Evolutionary conservation across 1,284 basidiomycete genomes (phyloP).

Genomic region (Singerocomus inundabilis): DNA sequence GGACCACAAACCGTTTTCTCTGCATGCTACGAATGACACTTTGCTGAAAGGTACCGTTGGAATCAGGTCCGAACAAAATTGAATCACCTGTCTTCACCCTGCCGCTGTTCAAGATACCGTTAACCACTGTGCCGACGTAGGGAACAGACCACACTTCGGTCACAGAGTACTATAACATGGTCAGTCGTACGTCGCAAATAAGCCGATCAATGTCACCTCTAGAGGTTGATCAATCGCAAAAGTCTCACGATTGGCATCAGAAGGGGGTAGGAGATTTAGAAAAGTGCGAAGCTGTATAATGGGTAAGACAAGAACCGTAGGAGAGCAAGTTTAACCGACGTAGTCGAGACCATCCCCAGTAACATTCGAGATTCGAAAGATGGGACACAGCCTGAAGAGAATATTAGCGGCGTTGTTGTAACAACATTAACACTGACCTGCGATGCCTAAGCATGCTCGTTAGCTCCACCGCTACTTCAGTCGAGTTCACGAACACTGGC

Average conservation of each 20-base stretch:
- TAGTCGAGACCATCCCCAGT: conserved; percentile 88
- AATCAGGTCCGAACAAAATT: conserved; percentile 89
- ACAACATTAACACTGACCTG: conserved; percentile 22
- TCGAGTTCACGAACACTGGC: conserved; percentile 74
- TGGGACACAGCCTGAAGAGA: conserved; percentile 74
- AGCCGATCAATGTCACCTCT: conserved; percentile 52
- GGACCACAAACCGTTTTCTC: conserved; percentile 68
- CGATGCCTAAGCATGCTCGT: conserved; percentile 57
- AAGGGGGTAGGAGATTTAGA: conserved; percentile 83
- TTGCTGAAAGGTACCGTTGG: conserved; percentile 84
- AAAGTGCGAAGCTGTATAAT: conserved; percentile 69
- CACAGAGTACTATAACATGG: conserved; percentile 62
- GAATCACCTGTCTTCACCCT: conserved; percentile 78
- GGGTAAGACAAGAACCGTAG: conserved; percentile 9
- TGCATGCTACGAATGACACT: conserved; percentile 92
- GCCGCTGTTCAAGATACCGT: conserved; percentile 85
- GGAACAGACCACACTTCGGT: conserved; percentile 90
- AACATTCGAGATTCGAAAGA: conserved; percentile 94
- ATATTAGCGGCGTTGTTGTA: conserved; percentile 10
- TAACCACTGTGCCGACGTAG: conserved; percentile 94
- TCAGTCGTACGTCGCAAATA: conserved; percentile 5
- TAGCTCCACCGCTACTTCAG: conserved; percentile 77
- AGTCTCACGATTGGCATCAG: conserved; percentile 77
- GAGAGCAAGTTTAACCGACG: conserved; percentile 39
- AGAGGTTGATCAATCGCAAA: conserved; percentile 85